These are phyloP conservation scores for Phytophthora crassamura DNA, from an alignment of 352 stramenopile species.

Conservation along the genomic window DNA sequence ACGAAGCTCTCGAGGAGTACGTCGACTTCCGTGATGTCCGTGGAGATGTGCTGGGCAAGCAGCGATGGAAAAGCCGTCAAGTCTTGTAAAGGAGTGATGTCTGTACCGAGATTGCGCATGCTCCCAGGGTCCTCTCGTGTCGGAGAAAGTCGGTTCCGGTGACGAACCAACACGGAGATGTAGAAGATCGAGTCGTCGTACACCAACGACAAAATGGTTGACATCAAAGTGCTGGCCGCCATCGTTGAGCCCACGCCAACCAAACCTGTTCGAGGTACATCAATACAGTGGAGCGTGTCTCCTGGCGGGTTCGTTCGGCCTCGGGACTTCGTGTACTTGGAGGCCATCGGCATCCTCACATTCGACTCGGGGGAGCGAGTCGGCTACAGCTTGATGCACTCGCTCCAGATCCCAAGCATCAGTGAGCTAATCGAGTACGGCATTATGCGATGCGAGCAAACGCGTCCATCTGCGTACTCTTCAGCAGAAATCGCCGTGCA, in stretches of 20 bases:
- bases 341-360: constrained; percentile 43
- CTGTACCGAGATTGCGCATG: constrained; percentile 38
- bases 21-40: constrained; percentile 40
- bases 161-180: constrained; percentile 34
- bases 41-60: constrained; percentile 34
- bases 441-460: constrained; percentile 51
- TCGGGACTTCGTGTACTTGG: constrained; percentile 58
- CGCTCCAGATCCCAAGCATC: constrained; percentile 50
- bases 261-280: constrained; percentile 52
- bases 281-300: constrained; percentile 52
- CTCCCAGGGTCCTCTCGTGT: constrained; percentile 20
- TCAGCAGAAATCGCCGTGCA: constrained; percentile 39
- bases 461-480: constrained; percentile 51
- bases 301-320: constrained; percentile 44
- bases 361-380: constrained; percentile 37
- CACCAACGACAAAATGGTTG: constrained; percentile 54
- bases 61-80: constrained; percentile 54
- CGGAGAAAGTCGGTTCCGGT: constrained; percentile 29
- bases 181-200: constrained; percentile 51
- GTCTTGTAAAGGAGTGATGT: constrained; percentile 28
- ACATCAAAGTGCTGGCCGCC: constrained; percentile 52
- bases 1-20: constrained; percentile 49
- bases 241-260: constrained; percentile 42
- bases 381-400: constrained; percentile 59
- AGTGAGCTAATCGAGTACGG: constrained; percentile 30